A percentile compares a stretch with the other conserved stretches of the same genome.
Conservation (phyloP, 352 stramenopile species). For the Globisporangium acanthophoron region DNA sequence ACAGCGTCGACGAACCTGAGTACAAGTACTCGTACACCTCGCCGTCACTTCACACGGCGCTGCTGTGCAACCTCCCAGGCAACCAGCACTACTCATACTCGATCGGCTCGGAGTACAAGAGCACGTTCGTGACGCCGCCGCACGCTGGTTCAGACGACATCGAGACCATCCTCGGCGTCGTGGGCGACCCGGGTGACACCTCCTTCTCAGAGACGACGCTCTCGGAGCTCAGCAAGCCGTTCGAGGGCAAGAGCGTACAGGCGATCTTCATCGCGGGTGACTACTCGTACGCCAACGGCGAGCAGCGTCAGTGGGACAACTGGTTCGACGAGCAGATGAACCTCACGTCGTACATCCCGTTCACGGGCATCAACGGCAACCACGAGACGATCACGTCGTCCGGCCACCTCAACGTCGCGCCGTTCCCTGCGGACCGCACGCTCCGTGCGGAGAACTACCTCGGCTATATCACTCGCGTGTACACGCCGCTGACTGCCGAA, state of each 20-base stretch:
- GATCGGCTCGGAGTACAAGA: slow-evolving; percentile 23
- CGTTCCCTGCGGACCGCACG: slow-evolving; percentile 31
- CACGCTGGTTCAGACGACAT: slow-evolving; percentile 23
- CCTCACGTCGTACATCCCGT: slow-evolving; percentile 35
- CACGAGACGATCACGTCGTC: slow-evolving; percentile 50
- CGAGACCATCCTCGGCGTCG: slow-evolving; percentile 35
- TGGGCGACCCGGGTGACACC: slow-evolving; percentile 37
- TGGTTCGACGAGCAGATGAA: slow-evolving; percentile 54
- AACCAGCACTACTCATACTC: slow-evolving; percentile 40
- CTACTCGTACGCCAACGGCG: slow-evolving; percentile 63
- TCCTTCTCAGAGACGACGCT: slow-evolving; percentile 31
- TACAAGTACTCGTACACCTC: slow-evolving; percentile 51
- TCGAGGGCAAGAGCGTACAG: slow-evolving; percentile 34
- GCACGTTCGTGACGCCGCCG: slow-evolving; percentile 26
- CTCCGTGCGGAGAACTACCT: slow-evolving; percentile 34
- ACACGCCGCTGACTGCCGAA: slow-evolving; percentile 39
- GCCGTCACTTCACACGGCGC: slow-evolving; percentile 39
- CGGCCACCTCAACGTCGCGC: slow-evolving; percentile 33
- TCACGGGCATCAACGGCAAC: slow-evolving; percentile 54
- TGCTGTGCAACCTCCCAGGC: slow-evolving; percentile 32
- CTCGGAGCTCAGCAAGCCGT: slow-evolving; percentile 22
- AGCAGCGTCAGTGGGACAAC: slow-evolving; percentile 65
- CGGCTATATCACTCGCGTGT: slow-evolving; percentile 42
- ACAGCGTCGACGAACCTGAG: slow-evolving; percentile 28
- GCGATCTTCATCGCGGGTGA: slow-evolving; percentile 50